Conservation (phyloP, 371 early-diverging fungal genomes). For the Zopfochytrium polystomum region DNA sequence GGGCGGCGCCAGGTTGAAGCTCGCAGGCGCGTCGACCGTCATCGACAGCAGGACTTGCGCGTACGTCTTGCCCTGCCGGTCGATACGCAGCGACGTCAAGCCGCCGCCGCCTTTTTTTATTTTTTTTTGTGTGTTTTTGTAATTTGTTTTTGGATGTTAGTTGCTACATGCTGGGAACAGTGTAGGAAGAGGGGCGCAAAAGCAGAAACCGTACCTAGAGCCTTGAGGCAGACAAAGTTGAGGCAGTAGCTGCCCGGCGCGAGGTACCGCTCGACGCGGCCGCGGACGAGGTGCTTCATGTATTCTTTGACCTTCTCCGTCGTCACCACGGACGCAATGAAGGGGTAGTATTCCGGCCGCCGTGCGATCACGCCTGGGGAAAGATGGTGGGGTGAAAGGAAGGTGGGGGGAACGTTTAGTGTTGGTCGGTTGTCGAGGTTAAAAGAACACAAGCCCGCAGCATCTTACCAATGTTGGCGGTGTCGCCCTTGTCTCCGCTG, state of each 20-base stretch:
- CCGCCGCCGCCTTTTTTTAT: constrained; percentile 61
- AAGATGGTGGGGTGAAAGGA: neutral
- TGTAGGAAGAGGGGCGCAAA: neutral
- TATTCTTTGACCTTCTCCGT: constrained; percentile 52
- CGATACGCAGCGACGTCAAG: constrained; percentile 61
- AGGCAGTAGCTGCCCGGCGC: constrained; percentile 62
- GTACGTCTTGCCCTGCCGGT: constrained; percentile 74
- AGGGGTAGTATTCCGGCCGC: constrained; percentile 56
- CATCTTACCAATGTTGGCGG: constrained; percentile 59
- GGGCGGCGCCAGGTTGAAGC: too few species aligned
- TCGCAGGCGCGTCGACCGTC: constrained; percentile 56
- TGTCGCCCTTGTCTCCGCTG: constrained; percentile 76
- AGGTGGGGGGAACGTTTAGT: too few species aligned
- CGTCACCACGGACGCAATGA: constrained; percentile 45
- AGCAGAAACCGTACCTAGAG: constrained; percentile 47
- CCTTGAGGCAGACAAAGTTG: constrained; percentile 69
- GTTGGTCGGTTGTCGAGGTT: constrained; percentile 7
- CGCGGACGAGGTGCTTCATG: constrained; percentile 64
- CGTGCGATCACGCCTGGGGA: constrained; percentile 58
- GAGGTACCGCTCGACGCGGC: constrained; percentile 62
- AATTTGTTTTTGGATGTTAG: constrained; percentile 4
- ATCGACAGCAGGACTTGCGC: constrained; percentile 63
- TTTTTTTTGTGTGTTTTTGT: neutral
- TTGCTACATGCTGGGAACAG: neutral
- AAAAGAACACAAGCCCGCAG: neutral